phyloP scores from a whole-genome alignment of 371 early-diverging fungal species.

The Batkoa obscura region DNA sequence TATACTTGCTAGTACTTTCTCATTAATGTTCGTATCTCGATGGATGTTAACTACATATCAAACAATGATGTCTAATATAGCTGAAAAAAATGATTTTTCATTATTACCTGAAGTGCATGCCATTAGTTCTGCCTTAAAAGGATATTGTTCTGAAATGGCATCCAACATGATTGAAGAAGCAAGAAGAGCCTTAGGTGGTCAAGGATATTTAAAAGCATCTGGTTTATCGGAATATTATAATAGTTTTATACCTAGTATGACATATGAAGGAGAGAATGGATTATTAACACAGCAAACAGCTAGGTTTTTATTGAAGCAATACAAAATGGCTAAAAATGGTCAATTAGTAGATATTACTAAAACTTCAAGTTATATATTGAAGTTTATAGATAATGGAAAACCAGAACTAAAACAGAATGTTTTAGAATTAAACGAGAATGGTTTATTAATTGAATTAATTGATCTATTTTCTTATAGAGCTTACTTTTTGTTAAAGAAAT shows the following conservation, averaged over 20 bases:
- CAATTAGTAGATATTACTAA: background rate
- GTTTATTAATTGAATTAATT: background rate
- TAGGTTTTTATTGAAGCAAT: constrained; percentile 30
- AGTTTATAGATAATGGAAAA: background rate
- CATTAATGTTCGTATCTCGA: constrained; percentile 47
- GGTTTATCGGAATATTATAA: constrained; percentile 54
- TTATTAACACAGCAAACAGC: constrained; percentile 34
- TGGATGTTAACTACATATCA: constrained; percentile 45
- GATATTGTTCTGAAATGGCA: constrained; percentile 52
- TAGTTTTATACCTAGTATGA: constrained; percentile 45
- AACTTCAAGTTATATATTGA: background rate
- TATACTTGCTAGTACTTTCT: constrained; percentile 56
- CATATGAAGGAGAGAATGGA: constrained; percentile 26
- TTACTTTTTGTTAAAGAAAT: background rate
- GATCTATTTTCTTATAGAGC: background rate
- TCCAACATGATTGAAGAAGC: constrained; percentile 59
- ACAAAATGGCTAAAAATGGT: background rate
- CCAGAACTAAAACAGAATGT: background rate
- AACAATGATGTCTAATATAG: constrained; percentile 31
- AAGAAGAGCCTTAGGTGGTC: constrained; percentile 60
- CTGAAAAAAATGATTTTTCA: constrained; percentile 17
- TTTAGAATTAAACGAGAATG: background rate
- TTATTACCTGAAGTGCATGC: constrained; percentile 68
- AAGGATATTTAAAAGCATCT: constrained; percentile 53
- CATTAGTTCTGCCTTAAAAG: constrained; percentile 65